Evolutionary conservation across 1,139 yeast species (phyloP).

Genomic region (Yamadazyma kanchanaburiensis): DNA sequence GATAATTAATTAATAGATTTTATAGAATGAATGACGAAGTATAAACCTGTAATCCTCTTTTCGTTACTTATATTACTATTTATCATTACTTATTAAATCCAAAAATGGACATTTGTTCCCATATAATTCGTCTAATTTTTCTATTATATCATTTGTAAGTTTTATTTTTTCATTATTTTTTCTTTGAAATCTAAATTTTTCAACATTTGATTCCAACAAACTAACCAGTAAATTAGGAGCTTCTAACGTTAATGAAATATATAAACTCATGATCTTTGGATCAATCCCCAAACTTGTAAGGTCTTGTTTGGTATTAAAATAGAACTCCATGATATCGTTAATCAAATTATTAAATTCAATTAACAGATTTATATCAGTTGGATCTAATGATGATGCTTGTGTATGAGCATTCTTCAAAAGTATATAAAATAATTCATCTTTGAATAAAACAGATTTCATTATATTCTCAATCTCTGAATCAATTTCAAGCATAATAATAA

Average conservation of each 20-base stretch:
- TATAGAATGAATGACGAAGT: too few relatives aligned
- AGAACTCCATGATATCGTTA: slow-evolving; percentile 8
- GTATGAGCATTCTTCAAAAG: too few relatives aligned
- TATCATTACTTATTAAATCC: too few relatives aligned
- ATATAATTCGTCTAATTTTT: slow-evolving; percentile 5
- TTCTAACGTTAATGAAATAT: slow-evolving; percentile 7
- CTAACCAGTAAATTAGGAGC: slow-evolving; percentile 8
- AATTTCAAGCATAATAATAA: slow-evolving; percentile 15
- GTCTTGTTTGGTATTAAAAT: slow-evolving; percentile 6
- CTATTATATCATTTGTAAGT: slow-evolving; percentile 6
- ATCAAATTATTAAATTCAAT: slow-evolving; percentile 6
- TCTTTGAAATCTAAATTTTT: background rate
- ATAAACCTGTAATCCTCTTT: background rate
- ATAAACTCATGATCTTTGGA: slow-evolving; percentile 7
- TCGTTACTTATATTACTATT: slow-evolving; percentile 1
- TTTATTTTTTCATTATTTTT: slow-evolving; percentile 3
- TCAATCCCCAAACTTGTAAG: slow-evolving; percentile 1
- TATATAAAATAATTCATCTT: slow-evolving; percentile 8
- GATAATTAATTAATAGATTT: too few relatives aligned
- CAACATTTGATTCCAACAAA: slow-evolving; percentile 6
- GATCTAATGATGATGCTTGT: too few relatives aligned
- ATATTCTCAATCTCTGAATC: background rate
- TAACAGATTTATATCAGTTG: slow-evolving; percentile 4
- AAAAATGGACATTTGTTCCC: too few relatives aligned
- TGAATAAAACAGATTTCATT: slow-evolving; percentile 16